Evolutionary conservation across 2,329 filamentous ascomycete genomes (phyloP), one percentile per base, ranked within the genome.

Genomic region (Claviceps digitariae): DNA sequence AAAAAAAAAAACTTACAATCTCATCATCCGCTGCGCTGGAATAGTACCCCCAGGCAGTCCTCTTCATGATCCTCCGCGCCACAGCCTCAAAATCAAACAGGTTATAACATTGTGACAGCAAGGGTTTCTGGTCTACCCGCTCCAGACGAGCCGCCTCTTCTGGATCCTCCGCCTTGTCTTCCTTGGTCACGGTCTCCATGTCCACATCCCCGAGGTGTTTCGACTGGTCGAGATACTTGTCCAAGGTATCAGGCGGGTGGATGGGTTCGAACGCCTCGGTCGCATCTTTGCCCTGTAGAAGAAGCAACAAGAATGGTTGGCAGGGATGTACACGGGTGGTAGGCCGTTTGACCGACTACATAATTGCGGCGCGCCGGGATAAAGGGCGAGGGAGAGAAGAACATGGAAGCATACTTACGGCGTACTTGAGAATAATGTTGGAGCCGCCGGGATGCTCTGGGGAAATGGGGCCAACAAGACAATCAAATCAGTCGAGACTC

Each of bases 381-480:
- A 27, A 15, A 8, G 23, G 44, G 13, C 2, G 34, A 6, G 6
- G 34, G 34, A 7, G 34, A 36, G 13, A 3, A 36, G 34, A 3
- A 13, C 13, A 6, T 2, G 31, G 31, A 34, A 34, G 10, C 2
- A 9, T 8, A 29, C 75, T 57, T 65, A 79, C 78, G 31, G 90
- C 90, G 71, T 96, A 95, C 73, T 95, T 95, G 59, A 98, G 79
- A 63, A 98, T 97, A 67, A 97, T 94, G 66, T 91, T 93, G 59
- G 83, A 78, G 40, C 88, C 90, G 56, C 90, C 90, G 25, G 90
- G 90, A 64, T 95, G 90, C 68, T 95, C 88, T 83, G 60, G 13
- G 60, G 13, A 7, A 38, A 17, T 2, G 15, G 9, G 12, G 5
- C 27, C 29, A 27, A 13, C 44, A 3, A 31, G 44, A 49, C 12